Conservation (phyloP, 108 stramenopile species). For the Asterionellopsis glacialis region DNA sequence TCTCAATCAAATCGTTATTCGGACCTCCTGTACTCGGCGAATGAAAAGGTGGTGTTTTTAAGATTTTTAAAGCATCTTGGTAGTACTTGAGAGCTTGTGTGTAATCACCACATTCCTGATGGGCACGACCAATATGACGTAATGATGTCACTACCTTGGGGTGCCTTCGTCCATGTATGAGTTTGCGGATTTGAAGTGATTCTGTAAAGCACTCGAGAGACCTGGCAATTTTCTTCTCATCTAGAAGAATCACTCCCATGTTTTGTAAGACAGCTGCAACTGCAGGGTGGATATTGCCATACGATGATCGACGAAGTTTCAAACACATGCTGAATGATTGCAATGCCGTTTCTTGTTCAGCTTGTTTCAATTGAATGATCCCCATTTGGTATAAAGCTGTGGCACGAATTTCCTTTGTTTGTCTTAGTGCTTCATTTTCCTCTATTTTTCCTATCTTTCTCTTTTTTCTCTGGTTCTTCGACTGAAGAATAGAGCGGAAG, state of each 20-base stretch:
- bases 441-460: background rate
- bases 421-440: background rate
- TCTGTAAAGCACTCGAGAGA: background rate
- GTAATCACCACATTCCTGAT: slow-evolving; percentile 7
- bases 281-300: slow-evolving; percentile 5
- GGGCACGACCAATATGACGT: background rate
- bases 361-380: background rate
- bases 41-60: background rate
- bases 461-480: background rate
- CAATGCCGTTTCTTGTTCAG: background rate
- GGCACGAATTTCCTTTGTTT: background rate
- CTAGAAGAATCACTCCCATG: slow-evolving; percentile 5
- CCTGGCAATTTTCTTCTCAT: background rate
- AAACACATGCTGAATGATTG: slow-evolving; percentile 1
- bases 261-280: slow-evolving; percentile 15
- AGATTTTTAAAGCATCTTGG: slow-evolving; percentile 1
- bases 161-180: background rate
- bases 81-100: slow-evolving; percentile 4
- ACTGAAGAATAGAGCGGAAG: background rate
- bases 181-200: slow-evolving; percentile 1
- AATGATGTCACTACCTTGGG: background rate
- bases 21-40: background rate
- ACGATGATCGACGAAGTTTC: background rate
- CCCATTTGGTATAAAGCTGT: slow-evolving; percentile 5
- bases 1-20: background rate